Evolutionary conservation across 768 basidiomycete genomes (phyloP).

Genomic region (Boletus bicolor): DNA sequence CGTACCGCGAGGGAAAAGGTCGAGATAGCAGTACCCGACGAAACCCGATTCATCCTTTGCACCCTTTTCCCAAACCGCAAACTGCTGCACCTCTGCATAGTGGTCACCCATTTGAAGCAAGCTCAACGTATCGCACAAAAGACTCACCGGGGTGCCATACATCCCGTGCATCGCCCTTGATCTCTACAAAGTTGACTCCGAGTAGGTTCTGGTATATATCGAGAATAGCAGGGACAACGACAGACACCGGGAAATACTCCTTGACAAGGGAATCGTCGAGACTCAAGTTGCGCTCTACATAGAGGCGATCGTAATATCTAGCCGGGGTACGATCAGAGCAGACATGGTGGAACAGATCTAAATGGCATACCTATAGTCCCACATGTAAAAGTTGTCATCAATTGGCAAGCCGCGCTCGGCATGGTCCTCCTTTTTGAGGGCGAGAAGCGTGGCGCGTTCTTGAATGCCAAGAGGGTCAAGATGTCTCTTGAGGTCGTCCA

Average conservation of each 20-base stretch:
- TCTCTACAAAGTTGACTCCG: conserved; percentile 60
- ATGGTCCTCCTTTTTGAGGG: conserved; percentile 74
- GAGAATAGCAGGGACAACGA: conserved; percentile 80
- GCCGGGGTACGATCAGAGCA: neutral
- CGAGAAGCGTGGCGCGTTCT: conserved; percentile 65
- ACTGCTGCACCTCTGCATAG: conserved; percentile 70
- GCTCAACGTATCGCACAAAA: neutral
- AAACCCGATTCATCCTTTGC: conserved; percentile 70
- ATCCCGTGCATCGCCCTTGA: conserved; percentile 53
- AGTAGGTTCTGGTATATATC: conserved; percentile 82
- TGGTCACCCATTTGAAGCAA: neutral
- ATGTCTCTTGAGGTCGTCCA: conserved; percentile 71
- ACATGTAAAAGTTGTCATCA: conserved; percentile 73
- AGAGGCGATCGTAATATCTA: conserved; percentile 38
- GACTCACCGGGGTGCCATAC: conserved; percentile 78
- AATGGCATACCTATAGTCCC: conserved; percentile 69
- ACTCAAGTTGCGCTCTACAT: conserved; percentile 59
- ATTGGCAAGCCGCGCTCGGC: conserved; percentile 54
- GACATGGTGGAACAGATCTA: neutral
- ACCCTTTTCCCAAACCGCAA: conserved; percentile 79
- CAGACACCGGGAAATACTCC: conserved; percentile 84
- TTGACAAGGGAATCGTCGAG: conserved; percentile 80
- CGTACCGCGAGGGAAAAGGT: conserved; percentile 79
- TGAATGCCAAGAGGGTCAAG: conserved; percentile 68
- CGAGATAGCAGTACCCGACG: conserved; percentile 83